These are phyloP conservation scores for Syncephalastrum monosporum DNA, from an alignment of 371 early-diverging fungal genomes.

Conservation along the genomic window DNA sequence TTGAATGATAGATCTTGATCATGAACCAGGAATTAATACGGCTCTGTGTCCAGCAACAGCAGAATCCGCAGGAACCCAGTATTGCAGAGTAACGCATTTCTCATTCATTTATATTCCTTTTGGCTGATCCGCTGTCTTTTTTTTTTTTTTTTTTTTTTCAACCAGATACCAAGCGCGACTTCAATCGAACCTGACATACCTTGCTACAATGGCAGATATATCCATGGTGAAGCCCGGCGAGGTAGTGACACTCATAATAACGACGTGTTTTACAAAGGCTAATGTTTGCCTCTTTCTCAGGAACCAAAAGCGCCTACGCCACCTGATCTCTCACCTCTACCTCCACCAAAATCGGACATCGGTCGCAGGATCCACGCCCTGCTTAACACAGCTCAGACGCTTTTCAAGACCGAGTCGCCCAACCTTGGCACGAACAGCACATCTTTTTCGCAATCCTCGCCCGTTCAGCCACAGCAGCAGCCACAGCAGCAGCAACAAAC, in stretches of 20 bases:
- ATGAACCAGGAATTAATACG: slow-evolving; percentile 55
- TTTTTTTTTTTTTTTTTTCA: slow-evolving; percentile 1
- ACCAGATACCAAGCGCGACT: slow-evolving; percentile 51
- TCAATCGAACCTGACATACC: slow-evolving; percentile 53
- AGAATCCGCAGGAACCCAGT: slow-evolving; percentile 35
- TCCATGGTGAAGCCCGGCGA: slow-evolving; percentile 49
- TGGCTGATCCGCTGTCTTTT: background rate
- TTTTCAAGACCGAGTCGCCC: slow-evolving; percentile 20
- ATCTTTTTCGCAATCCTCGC: slow-evolving; percentile 3
- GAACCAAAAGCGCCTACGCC: slow-evolving; percentile 33
- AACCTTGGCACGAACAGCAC: slow-evolving; percentile 15
- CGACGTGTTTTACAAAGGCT: background rate
- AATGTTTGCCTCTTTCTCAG: slow-evolving; percentile 13
- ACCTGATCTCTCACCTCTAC: slow-evolving; percentile 44
- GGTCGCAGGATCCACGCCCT: slow-evolving; percentile 35
- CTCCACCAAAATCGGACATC: slow-evolving; percentile 30
- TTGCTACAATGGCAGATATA: slow-evolving; percentile 58
- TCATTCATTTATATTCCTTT: background rate
- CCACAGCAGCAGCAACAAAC: slow-evolving; percentile 15
- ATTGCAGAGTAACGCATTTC: slow-evolving; percentile 30
- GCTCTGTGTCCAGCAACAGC: slow-evolving; percentile 42
- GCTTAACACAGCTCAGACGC: slow-evolving; percentile 27
- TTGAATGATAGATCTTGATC: slow-evolving; percentile 32
- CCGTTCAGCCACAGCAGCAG: slow-evolving; percentile 19
- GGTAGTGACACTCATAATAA: slow-evolving; percentile 19